phyloP scores from a whole-genome alignment of 805 yeast genomes.

The Saturnispora galanensis region DNA sequence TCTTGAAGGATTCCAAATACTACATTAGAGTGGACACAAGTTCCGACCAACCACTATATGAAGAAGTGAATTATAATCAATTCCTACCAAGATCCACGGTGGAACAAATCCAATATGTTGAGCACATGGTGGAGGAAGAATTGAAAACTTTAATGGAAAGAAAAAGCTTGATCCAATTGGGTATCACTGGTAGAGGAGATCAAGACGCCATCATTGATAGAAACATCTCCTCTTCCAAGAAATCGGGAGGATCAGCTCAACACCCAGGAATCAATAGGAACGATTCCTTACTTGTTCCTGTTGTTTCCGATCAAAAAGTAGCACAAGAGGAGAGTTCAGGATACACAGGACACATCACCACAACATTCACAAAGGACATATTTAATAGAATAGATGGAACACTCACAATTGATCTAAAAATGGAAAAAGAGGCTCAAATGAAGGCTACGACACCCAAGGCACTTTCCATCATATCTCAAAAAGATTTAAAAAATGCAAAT shows the following conservation, averaged over 20 bases:
- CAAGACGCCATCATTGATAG: slow-evolving; percentile 14
- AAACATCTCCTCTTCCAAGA: slow-evolving; percentile 5
- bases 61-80: slow-evolving; percentile 4
- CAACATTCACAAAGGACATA: slow-evolving; percentile 10
- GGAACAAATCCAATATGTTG: slow-evolving; percentile 11
- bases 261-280: not conserved
- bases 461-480: slow-evolving; percentile 3
- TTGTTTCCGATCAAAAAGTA: slow-evolving; percentile 3
- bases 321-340: not conserved
- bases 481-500: not conserved
- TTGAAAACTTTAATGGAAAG: slow-evolving; percentile 10
- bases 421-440: slow-evolving; percentile 8
- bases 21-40: slow-evolving; percentile 17
- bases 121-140: slow-evolving; percentile 10
- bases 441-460: slow-evolving; percentile 10
- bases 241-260: not conserved
- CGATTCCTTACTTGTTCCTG: slow-evolving; percentile 2
- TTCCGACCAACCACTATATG: slow-evolving; percentile 3
- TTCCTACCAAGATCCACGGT: slow-evolving; percentile 8
- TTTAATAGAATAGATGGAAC: slow-evolving; percentile 14
- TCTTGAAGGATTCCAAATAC: slow-evolving; percentile 15
- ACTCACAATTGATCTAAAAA: slow-evolving; percentile 1
- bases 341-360: not conserved
- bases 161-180: slow-evolving; percentile 7
- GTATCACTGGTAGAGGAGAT: slow-evolving; percentile 4